A percentile compares a stretch with the other conserved stretches of the same genome.
These are phyloP conservation scores for Selaginella moellendorffii DNA, from an alignment of 75 land plant genomes.

Conservation along the genomic window DNA sequence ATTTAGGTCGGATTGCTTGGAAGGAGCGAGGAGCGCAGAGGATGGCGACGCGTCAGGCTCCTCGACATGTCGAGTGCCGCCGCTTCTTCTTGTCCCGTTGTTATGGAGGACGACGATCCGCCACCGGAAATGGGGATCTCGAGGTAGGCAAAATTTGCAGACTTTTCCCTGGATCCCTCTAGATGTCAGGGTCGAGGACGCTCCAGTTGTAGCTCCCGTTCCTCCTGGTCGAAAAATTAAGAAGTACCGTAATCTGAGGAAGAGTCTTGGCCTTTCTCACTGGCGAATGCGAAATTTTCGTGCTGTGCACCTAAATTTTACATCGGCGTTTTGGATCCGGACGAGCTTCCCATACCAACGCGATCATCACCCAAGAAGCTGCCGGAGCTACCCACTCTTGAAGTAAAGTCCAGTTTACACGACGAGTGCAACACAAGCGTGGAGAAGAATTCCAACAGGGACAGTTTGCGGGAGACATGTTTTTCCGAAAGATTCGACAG, in stretches of 20 bases:
- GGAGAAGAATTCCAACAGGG: background rate
- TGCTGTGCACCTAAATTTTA: background rate
- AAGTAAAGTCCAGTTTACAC: no score
- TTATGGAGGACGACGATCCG: no score
- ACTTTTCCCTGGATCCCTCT: background rate
- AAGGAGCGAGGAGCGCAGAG: no score
- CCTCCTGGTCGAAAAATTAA: conserved; percentile 19
- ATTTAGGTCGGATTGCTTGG: no score
- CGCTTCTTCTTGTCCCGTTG: conserved; percentile 9
- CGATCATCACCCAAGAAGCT: background rate
- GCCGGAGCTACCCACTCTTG: conserved; percentile 3
- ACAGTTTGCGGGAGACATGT: background rate
- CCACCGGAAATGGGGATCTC: no score
- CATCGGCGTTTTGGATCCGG: conserved; percentile 59
- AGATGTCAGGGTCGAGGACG: background rate
- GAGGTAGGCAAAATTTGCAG: no score
- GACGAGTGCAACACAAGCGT: background rate
- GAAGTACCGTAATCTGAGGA: conserved; percentile 43
- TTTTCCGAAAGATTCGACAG: conserved; percentile 6
- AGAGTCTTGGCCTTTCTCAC: conserved; percentile 84
- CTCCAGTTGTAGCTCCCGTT: conserved; percentile 10
- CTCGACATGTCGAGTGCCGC: conserved; percentile 21
- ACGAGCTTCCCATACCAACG: conserved; percentile 28
- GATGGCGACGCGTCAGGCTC: conserved; percentile 1
- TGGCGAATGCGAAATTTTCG: conserved; percentile 37